Percentiles rank a stretch among this genome's conserved stretches.
Evolutionary conservation across 495 filamentous ascomycete species (phyloP).

Genomic region (Usnea hakonensis): DNA sequence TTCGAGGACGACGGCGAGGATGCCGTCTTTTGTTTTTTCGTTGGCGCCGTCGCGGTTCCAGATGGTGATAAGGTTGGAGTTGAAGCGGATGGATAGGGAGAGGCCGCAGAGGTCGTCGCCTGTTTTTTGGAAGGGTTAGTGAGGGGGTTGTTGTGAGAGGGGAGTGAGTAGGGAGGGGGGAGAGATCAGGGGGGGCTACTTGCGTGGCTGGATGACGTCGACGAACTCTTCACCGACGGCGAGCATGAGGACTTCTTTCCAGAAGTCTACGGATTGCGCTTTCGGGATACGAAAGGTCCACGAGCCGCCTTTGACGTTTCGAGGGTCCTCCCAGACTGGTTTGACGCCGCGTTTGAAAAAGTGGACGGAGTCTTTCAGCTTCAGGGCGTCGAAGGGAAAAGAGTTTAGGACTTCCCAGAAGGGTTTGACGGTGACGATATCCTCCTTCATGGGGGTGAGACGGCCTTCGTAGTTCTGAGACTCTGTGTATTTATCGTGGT

Average conservation of each 20-base stretch:
- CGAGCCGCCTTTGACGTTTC: constrained; percentile 71
- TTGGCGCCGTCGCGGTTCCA: constrained; percentile 80
- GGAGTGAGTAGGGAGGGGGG: not conserved
- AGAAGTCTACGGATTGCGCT: constrained; percentile 47
- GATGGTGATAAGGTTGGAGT: constrained; percentile 67
- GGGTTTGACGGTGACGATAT: constrained; percentile 65
- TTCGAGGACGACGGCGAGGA: constrained; percentile 61
- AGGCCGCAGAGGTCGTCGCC: constrained; percentile 73
- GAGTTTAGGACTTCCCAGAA: constrained; percentile 92
- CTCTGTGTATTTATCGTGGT: constrained; percentile 45
- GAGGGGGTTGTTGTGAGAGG: not conserved
- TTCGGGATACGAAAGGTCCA: constrained; percentile 77
- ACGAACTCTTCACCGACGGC: constrained; percentile 81
- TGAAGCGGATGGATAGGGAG: constrained; percentile 55
- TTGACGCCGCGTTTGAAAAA: constrained; percentile 81
- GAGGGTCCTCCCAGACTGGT: constrained; percentile 84
- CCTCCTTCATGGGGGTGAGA: constrained; percentile 57
- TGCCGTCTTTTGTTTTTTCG: constrained; percentile 60
- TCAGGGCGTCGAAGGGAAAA: constrained; percentile 66
- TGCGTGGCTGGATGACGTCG: constrained; percentile 63
- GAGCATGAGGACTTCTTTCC: constrained; percentile 70
- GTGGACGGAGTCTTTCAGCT: constrained; percentile 74
- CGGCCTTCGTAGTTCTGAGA: constrained; percentile 50
- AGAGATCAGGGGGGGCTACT: constrained; percentile 22
- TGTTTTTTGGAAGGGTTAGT: constrained; percentile 24